A percentile compares a stretch with the other conserved stretches of the same genome.
phyloP scores from a whole-genome alignment of 192 early-diverging fungal species.

The Rhizophagus prolifer region DNA sequence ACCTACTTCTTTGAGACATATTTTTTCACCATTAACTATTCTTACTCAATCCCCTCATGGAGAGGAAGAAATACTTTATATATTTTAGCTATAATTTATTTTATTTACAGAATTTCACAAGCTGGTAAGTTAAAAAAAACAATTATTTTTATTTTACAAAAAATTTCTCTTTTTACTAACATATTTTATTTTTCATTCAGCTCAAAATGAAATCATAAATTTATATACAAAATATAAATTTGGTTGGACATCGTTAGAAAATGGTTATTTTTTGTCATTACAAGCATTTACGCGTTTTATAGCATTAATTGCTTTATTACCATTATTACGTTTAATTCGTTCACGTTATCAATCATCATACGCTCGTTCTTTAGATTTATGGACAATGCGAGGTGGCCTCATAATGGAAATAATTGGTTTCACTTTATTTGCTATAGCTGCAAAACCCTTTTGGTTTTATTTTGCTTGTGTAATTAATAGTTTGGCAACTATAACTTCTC shows the following conservation, averaged over 20 bases:
- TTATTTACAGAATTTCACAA: conserved; percentile 25
- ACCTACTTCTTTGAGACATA: not conserved
- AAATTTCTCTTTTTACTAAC: not conserved
- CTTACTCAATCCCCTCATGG: not conserved
- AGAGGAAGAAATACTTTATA: conserved; percentile 5
- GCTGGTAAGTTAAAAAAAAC: not conserved
- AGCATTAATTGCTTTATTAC: conserved; percentile 10
- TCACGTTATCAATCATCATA: not conserved
- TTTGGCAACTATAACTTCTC: conserved; percentile 40
- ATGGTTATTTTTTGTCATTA: conserved; percentile 16
- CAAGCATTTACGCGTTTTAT: conserved; percentile 20
- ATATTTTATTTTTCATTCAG: conserved; percentile 7
- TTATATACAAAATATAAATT: conserved; percentile 24
- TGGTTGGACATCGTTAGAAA: conserved; percentile 22
- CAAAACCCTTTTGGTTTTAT: conserved; percentile 31
- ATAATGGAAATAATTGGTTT: conserved; percentile 40
- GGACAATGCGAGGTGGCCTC: conserved; percentile 44
- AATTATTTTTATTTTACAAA: not conserved
- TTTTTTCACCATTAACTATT: conserved; percentile 11
- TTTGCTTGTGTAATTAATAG: conserved; percentile 37
- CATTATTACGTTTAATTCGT: not conserved
- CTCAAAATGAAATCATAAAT: conserved; percentile 23
- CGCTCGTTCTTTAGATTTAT: conserved; percentile 38
- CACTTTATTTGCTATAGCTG: conserved; percentile 37
- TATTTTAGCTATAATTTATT: conserved; percentile 26